Base-by-base conservation (phyloP, 768 basidiomycete species). In the Mycena polygramma region DNA sequence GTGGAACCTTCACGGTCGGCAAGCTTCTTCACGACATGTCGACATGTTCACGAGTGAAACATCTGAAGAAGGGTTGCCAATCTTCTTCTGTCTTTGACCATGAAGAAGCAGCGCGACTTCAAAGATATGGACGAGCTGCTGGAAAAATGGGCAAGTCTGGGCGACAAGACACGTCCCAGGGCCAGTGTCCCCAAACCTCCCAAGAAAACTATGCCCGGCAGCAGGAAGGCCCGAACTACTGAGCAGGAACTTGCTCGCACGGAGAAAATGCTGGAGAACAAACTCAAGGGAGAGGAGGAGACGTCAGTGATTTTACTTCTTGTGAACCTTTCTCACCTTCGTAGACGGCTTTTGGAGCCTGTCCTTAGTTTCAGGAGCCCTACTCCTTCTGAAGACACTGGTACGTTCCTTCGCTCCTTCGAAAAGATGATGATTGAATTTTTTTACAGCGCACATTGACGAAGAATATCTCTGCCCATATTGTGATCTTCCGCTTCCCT, bases 51-150 rank as follows among this genome's bases (percentile, higher is more conserved):
- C 43, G 13, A 17, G 43, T 45, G 43, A 13, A 45, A 45, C 17
- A 9, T 17, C 4, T 45, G 7, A 9, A 45, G 4, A 51, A 24
- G 49, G 49, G n/a, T n/a, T 51, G 24, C 24, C 22, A 24, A 10
- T 8, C 13, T 51, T 51, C 26, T 51, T 7, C 4, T 51, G 9
- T 26, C 1, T 51, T 9, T 24, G 11, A 24, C 61, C 61, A 63
- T 53, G 49, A 41, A 20, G 61, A 22, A n/a, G n/a, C n/a, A 7
- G 24, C 61, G 49, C 22, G 4, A 20, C 7, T 22, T 63, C 13
- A n/a, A 30, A 2, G 51, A 63, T 48, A 63, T 63, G 61, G 49
- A 63, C n/a, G 36, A 22, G 2, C 51, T 63, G 5, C 4, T 63
- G 5, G 37, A 51, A 22, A 36, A 43, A 24, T 63, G 37, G 35